Evolutionary conservation across 805 yeast species (phyloP).

Genomic region (Blastobotrys terrestris): DNA sequence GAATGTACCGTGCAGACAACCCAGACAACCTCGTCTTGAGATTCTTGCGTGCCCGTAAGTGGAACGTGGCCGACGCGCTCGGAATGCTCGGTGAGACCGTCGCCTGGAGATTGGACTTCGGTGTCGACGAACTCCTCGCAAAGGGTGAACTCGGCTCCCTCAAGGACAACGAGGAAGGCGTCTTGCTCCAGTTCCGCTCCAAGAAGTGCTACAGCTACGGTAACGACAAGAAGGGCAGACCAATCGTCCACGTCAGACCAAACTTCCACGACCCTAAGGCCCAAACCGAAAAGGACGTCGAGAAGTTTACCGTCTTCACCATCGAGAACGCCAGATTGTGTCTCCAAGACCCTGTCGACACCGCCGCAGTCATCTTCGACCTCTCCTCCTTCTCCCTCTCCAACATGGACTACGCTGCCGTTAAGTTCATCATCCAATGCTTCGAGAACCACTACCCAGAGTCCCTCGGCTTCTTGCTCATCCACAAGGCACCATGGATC

Average conservation of each 20-base stretch:
- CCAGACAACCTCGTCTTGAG: constrained; percentile 75
- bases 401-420: constrained; percentile 90
- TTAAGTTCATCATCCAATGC: constrained; percentile 79
- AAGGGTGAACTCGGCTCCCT: constrained; percentile 67
- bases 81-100: constrained; percentile 68
- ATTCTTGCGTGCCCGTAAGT: constrained; percentile 81
- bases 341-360: constrained; percentile 68
- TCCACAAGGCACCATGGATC: constrained; percentile 96
- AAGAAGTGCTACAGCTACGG: constrained; percentile 77
- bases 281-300: constrained; percentile 65
- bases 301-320: constrained; percentile 63
- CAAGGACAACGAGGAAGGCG: constrained; percentile 39
- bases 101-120: constrained; percentile 65
- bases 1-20: constrained; percentile 63
- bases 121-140: constrained; percentile 54
- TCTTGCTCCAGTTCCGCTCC: constrained; percentile 46
- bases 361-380: constrained; percentile 81
- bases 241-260: constrained; percentile 77
- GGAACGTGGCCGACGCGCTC: constrained; percentile 62
- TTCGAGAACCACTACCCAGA: constrained; percentile 98
- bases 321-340: constrained; percentile 81
- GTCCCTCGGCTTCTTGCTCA: constrained; percentile 72
- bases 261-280: constrained; percentile 64
- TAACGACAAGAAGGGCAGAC: constrained; percentile 63
- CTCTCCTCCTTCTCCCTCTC: constrained; percentile 78